Evolutionary conservation across 129 eudicot species (phyloP).

Genomic region (Flaveria ramosissima): DNA sequence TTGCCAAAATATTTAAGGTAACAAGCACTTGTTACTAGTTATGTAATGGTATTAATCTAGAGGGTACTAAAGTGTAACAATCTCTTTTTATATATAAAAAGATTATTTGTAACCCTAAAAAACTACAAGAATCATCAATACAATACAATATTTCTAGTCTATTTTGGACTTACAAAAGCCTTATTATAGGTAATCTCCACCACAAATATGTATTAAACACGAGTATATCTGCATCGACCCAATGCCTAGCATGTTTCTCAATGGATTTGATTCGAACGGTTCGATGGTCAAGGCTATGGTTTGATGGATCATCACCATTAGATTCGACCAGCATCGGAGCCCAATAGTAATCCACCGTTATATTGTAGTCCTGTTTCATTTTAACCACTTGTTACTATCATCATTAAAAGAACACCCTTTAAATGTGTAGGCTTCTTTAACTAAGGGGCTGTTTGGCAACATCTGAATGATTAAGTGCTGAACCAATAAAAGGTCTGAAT

Average conservation of each 20-base stretch:
- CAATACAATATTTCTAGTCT: no score
- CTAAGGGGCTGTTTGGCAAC: no score
- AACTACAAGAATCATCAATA: no score
- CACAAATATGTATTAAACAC: slow-evolving; percentile 59
- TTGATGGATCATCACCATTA: slow-evolving; percentile 47
- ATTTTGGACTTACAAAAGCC: slow-evolving; percentile 44
- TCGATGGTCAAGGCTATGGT: slow-evolving; percentile 41
- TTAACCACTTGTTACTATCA: not conserved
- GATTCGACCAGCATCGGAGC: slow-evolving; percentile 61
- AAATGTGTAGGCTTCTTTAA: not conserved
- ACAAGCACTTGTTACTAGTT: not conserved
- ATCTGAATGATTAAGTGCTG: no score
- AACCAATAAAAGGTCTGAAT: no score
- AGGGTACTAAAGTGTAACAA: no score
- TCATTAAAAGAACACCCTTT: not conserved
- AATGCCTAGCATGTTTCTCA: slow-evolving; percentile 50
- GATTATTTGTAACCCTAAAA: no score
- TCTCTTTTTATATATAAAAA: no score
- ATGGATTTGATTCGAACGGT: slow-evolving; percentile 41
- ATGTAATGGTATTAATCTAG: no score
- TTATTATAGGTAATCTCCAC: slow-evolving; percentile 57
- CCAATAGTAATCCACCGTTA: slow-evolving; percentile 64
- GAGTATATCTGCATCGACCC: slow-evolving; percentile 61
- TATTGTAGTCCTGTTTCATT: slow-evolving; percentile 46
- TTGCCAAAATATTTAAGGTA: not conserved